Evolutionary conservation across 2,329 filamentous ascomycete genomes (phyloP), one percentile per base, ranked within the genome.

Genomic region (Sarocladiaceae sp.): DNA sequence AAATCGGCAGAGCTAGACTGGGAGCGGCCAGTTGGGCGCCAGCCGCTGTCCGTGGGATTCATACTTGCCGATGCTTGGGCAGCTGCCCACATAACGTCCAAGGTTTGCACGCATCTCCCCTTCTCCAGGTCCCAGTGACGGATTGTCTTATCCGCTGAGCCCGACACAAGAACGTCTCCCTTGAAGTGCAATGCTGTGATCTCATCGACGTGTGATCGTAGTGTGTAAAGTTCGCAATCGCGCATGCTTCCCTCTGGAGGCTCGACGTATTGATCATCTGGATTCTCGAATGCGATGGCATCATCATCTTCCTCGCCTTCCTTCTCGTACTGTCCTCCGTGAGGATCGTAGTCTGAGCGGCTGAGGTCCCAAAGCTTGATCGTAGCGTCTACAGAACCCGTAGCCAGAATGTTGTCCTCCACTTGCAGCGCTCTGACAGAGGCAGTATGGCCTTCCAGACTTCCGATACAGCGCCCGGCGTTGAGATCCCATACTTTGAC

Each of bases 41-140:
- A 97, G 55, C 73, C 71, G 48, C 74, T 74, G 51, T 84, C 82
- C 44, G 77, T 78, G 2, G 80, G 77, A 49, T 78, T 79, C 52
- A 89, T 78, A 4, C 82, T 85, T 35, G 85, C 83, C 10, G 85
- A 88, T 12, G 90, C 90, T 71, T 97, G 92, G 2, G 94, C 92
- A 4, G 94, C 92, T 10, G 94, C 94, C 94, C 94, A 99, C 67
- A 99, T 88, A 6, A 99, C 93, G 69, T 99, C 94, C 47, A 99
- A 76, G 2, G 94, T 99, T 71, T 99, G 94, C 51, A 99, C 89
- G 68, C 94, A 97, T 47, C 94, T 87, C n/a, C 94, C 94, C 67
- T 92, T 97, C 62, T 93, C 89, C 48, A 99, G 78, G 74, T 99
- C 94, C 94, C 94, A 99, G 68, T 99, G 94, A 40, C 94, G 86